Base-by-base conservation (phyloP, 2,329 filamentous ascomycete species). In the Bipolaris victoriae region DNA sequence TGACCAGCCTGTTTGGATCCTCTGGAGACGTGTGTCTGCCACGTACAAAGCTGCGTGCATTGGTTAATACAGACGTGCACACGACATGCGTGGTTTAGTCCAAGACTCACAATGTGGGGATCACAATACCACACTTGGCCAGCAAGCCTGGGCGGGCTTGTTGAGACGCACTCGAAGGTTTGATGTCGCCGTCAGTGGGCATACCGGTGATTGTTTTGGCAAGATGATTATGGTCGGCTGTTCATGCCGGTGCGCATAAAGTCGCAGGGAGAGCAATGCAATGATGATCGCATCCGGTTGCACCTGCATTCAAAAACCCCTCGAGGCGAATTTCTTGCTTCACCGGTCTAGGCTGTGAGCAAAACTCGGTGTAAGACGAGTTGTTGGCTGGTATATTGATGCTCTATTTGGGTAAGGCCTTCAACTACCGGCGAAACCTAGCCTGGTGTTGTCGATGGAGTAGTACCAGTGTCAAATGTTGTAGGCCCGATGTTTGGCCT, bases 31-130 rank as follows among this genome's bases (percentile, higher is more conserved):
- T 52, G 56, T 65, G 58, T 57, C 65, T 67, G 24, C 61, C 69
- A 73, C 73, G 69, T 71, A 72, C 69, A 68, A 68, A 66, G 51
- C 73, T 76, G 29, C 7, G 9, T 20, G 7, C 13, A 40, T 41
- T 26, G 48, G 58, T 64, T 18, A 62, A 39, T 15, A 6, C 16
- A 31, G 31, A 48, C 24, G n/a, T 41, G 26, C 29, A 49, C 20
- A 15, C 16, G 10, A 41, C 2, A 24, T n/a, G 31, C 20, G 31
- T 33, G 15, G 45, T 44, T 15, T 15, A 24, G 15, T 22, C 9
- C 2, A 40, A 18, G 49, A 68, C 69, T 64, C 58, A 75, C 72
- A 74, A 62, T 59, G 65, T 59, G 44, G 69, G 58, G 43, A 73
- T 40, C 13, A 58, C 18, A 31, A 66, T 61, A 26, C 68, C 68